Conservation (phyloP, 352 stramenopile genomes). For the Globisporangium solare region DNA sequence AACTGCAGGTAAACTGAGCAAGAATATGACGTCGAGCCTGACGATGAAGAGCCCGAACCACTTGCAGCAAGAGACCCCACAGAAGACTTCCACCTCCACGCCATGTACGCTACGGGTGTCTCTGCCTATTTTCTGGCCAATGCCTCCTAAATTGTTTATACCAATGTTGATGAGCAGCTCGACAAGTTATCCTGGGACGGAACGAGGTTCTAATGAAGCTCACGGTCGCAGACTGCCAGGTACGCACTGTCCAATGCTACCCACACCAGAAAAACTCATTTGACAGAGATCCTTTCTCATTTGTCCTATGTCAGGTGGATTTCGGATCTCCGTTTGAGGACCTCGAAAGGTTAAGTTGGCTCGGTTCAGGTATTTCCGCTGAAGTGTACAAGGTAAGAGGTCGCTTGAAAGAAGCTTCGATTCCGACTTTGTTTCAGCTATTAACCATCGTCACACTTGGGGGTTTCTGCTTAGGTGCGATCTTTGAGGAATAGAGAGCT, state of each 20-base stretch:
- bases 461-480: constrained; percentile 21
- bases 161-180: constrained; percentile 6
- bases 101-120: constrained; percentile 7
- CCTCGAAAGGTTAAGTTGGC: constrained; percentile 49
- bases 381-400: constrained; percentile 64
- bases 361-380: constrained; percentile 63
- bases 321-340: constrained; percentile 34
- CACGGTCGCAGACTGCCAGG: constrained; percentile 16
- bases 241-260: constrained; percentile 6
- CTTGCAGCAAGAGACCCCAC: constrained; percentile 3
- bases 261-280: background rate
- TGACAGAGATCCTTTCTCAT: background rate
- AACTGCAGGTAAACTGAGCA: constrained; percentile 28
- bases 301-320: constrained; percentile 6
- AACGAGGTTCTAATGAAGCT: constrained; percentile 26
- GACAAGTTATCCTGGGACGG: constrained; percentile 16
- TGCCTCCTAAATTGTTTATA: background rate
- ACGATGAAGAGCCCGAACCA: constrained; percentile 33
- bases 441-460: no score
- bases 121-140: background rate
- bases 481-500: constrained; percentile 26
- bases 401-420: no score
- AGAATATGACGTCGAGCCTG: constrained; percentile 30
- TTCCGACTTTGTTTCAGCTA: background rate
- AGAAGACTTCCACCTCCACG: constrained; percentile 5